Conservation (phyloP, 495 filamentous ascomycete species). For the Hypoxylon fragiforme region DNA sequence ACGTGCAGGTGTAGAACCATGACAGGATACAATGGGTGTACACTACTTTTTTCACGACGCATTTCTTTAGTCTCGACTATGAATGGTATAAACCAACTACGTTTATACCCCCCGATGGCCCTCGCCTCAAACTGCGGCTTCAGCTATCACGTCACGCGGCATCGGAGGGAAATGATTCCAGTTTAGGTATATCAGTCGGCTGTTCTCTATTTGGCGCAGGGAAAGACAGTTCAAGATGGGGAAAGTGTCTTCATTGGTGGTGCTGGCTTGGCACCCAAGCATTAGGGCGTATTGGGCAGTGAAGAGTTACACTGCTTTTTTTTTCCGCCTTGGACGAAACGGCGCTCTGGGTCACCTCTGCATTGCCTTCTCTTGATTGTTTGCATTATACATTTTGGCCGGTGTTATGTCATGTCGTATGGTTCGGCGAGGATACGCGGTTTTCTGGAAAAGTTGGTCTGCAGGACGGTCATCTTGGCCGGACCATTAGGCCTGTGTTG, state of each 20-base stretch:
- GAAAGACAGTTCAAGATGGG: conserved; percentile 26
- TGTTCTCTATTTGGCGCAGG: conserved; percentile 26
- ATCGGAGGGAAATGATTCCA: conserved; percentile 14
- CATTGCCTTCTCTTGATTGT: conserved; percentile 30
- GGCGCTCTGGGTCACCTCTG: conserved; percentile 30
- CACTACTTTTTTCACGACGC: conserved; percentile 18
- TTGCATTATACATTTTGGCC: conserved; percentile 28
- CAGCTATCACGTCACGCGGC: conserved; percentile 10
- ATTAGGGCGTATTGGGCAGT: conserved; percentile 32
- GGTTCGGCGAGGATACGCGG: conserved; percentile 21
- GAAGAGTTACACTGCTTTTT: conserved; percentile 35
- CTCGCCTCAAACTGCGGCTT: conserved; percentile 18
- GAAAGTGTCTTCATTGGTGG: conserved; percentile 29
- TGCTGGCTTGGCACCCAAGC: conserved; percentile 32
- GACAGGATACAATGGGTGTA: conserved; percentile 23
- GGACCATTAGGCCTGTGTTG: conserved; percentile 20
- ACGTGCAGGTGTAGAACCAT: conserved; percentile 23
- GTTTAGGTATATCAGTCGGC: conserved; percentile 24
- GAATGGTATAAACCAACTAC: conserved; percentile 12
- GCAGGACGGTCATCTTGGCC: conserved; percentile 18
- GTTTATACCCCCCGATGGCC: conserved; percentile 10
- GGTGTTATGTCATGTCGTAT: conserved; percentile 26
- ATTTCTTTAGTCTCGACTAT: conserved; percentile 15
- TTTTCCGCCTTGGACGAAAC: conserved; percentile 28
- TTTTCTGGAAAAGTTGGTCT: conserved; percentile 28